A percentile compares a stretch with the other conserved stretches of the same genome.
phyloP scores from a whole-genome alignment of 2,329 filamentous ascomycete species.

The Biscogniauxia marginata region DNA sequence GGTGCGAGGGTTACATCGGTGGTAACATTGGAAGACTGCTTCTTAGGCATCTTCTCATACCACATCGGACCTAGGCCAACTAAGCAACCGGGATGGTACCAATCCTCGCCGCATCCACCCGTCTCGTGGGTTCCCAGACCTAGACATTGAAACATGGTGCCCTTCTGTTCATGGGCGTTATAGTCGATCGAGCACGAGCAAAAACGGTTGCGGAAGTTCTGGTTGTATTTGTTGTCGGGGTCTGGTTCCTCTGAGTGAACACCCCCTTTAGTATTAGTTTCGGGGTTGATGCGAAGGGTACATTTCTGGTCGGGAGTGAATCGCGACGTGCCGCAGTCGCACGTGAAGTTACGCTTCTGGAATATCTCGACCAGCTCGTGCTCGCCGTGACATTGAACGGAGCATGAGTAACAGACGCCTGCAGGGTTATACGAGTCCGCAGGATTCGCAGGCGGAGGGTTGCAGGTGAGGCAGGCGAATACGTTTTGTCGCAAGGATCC shows the following conservation, averaged over 20 bases:
- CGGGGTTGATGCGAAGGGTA: conserved; percentile 67
- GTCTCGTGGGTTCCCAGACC: conserved; percentile 77
- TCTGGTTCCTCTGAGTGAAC: conserved; percentile 75
- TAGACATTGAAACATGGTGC: conserved; percentile 97
- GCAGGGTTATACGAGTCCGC: conserved; percentile 68
- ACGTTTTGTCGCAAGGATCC: conserved; percentile 84
- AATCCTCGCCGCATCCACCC: conserved; percentile 93
- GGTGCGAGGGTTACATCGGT: conserved; percentile 39
- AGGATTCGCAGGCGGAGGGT: conserved; percentile 67
- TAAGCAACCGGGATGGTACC: conserved; percentile 94
- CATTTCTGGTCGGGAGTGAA: conserved; percentile 69
- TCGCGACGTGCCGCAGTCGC: conserved; percentile 90
- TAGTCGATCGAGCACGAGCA: conserved; percentile 89
- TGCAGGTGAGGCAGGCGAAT: conserved; percentile 93
- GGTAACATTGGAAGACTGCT: conserved; percentile 19
- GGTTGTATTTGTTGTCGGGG: conserved; percentile 82
- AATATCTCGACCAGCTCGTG: conserved; percentile 95
- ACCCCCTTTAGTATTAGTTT: conserved; percentile 71
- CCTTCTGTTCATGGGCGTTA: conserved; percentile 83
- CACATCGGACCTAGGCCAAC: conserved; percentile 76
- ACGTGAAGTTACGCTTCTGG: conserved; percentile 90
- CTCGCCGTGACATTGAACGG: conserved; percentile 93
- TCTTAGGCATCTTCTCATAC: conserved; percentile 54
- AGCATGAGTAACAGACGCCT: conserved; percentile 94
- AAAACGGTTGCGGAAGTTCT: conserved; percentile 92